phyloP scores from a whole-genome alignment of 2,329 filamentous ascomycete species.

The Atkinsonella hypoxylon region DNA sequence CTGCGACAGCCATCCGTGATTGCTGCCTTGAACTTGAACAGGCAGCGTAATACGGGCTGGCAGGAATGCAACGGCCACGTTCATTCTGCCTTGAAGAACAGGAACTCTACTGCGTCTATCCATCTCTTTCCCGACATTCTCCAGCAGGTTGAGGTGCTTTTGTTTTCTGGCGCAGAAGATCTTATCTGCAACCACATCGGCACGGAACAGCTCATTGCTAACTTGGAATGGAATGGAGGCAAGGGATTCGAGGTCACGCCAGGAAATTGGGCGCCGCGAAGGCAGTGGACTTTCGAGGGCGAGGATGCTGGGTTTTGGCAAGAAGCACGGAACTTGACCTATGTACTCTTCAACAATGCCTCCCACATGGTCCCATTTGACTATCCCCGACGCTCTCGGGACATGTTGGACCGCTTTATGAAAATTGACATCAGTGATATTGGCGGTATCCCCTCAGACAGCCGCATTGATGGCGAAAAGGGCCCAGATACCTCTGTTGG shows the following conservation, averaged over 20 bases:
- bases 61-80: constrained; percentile 79
- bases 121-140: constrained; percentile 68
- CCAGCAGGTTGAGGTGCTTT: constrained; percentile 61
- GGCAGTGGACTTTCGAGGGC: constrained; percentile 88
- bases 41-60: constrained; percentile 79
- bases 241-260: constrained; percentile 83
- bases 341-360: constrained; percentile 88
- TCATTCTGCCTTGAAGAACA: constrained; percentile 54
- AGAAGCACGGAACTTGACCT: constrained; percentile 86
- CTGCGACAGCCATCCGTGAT: constrained; percentile 71
- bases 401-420: constrained; percentile 98
- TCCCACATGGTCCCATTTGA: constrained; percentile 99
- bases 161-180: constrained; percentile 91
- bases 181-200: constrained; percentile 96
- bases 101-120: constrained; percentile 61
- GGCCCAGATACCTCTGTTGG: constrained; percentile 67
- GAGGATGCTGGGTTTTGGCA: constrained; percentile 86
- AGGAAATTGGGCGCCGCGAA: constrained; percentile 82
- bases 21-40: constrained; percentile 68
- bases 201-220: constrained; percentile 81
- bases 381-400: constrained; percentile 69
- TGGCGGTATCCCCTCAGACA: constrained; percentile 68
- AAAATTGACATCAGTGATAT: constrained; percentile 82
- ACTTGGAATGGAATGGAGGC: constrained; percentile 82
- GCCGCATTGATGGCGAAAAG: constrained; percentile 75